Base-by-base conservation (phyloP, 2,329 filamentous ascomycete species). In the Coniochaeta sp. region DNA sequence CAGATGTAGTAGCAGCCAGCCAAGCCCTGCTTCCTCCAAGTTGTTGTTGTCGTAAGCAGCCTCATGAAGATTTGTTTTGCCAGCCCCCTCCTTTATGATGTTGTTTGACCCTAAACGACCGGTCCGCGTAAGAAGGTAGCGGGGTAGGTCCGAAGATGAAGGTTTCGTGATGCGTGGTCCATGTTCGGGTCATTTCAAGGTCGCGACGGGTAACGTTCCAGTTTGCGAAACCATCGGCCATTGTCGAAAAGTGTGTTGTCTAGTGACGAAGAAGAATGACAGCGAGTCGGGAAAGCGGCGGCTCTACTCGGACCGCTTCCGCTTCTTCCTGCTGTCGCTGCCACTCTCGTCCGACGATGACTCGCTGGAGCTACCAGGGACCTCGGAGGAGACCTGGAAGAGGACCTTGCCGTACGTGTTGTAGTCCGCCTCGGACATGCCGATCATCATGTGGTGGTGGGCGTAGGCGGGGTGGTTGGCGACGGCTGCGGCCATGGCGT, bases 351-450 rank as follows among this genome's bases (percentile, higher is more conserved):
- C 79, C 3, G 78, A 80, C 2, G 78, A 80, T 32, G 71, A 59
- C n/a, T 83, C 80, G 61, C 75, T 81, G 10, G 26, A 13, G 61
- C 80, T 88, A 57, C 84, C 84, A 32, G 87, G 83, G 49, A 87
- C 78, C 60, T 87, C 85, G 27, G 87, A 80, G 26, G 88, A 84
- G 51, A 90, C 83, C 67, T 91, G 87, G 74, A 91, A 95, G 56
- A 95, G 81, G 38, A 89, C 86, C 64, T 86, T 85, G 58, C 89
- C 88, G 54, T 89, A 79, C 53, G 78, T 76, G 59, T 77, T 76
- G 53, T 84, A 83, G 55, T 89, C 86, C n/a, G 83, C 79, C 74
- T 35, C 76, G 66, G 13, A 51, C 33, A 68, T 60, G 6, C 67
- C 65, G 14, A 65, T 52, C 68, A 72, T 72, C 68, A 72, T 67